Evolutionary conservation across 2,329 filamentous ascomycete species (phyloP).

Genomic region (Pyrenophora graminea): DNA sequence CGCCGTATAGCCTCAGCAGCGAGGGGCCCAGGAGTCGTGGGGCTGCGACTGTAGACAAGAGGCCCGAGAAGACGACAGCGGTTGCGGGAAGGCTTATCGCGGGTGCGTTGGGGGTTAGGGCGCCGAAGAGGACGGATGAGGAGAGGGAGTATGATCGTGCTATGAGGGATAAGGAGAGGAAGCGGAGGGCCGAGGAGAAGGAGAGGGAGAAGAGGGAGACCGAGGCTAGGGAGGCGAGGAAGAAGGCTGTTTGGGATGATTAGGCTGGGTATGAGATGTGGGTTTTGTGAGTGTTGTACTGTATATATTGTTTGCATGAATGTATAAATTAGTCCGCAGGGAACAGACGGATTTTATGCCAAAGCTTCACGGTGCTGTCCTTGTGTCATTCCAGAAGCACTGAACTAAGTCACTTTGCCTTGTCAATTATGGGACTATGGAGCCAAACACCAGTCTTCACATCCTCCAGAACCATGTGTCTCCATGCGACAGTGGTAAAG

Average conservation of each 20-base stretch:
- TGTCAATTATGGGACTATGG: too few relatives aligned
- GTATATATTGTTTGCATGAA: slow-evolving; percentile 4
- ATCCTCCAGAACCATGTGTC: too few relatives aligned
- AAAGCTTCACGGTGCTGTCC: too few relatives aligned
- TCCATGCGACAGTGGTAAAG: too few relatives aligned
- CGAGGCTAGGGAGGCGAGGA: slow-evolving; percentile 72
- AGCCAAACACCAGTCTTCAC: too few relatives aligned
- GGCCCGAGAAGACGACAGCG: slow-evolving; percentile 91
- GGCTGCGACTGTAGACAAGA: slow-evolving; percentile 37
- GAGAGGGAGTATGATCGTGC: slow-evolving; percentile 84
- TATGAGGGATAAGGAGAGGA: slow-evolving; percentile 82
- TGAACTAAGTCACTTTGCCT: too few relatives aligned
- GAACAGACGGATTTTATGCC: too few relatives aligned
- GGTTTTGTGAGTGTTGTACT: not conserved
- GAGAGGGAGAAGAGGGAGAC: slow-evolving; percentile 66
- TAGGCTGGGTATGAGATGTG: slow-evolving; percentile 27
- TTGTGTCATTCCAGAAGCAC: too few relatives aligned
- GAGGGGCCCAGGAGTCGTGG: slow-evolving; percentile 27
- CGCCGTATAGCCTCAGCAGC: slow-evolving; percentile 18
- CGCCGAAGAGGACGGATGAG: slow-evolving; percentile 83
- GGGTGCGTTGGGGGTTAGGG: slow-evolving; percentile 78
- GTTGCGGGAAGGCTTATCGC: slow-evolving; percentile 90
- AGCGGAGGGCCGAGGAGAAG: slow-evolving; percentile 72
- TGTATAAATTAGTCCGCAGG: not conserved
- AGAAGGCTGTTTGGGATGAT: slow-evolving; percentile 83